A percentile compares a stretch with the other conserved stretches of the same genome.
Evolutionary conservation across 2,329 filamentous ascomycete genomes (phyloP).

Genomic region (Arthrobotrys entomopaga): DNA sequence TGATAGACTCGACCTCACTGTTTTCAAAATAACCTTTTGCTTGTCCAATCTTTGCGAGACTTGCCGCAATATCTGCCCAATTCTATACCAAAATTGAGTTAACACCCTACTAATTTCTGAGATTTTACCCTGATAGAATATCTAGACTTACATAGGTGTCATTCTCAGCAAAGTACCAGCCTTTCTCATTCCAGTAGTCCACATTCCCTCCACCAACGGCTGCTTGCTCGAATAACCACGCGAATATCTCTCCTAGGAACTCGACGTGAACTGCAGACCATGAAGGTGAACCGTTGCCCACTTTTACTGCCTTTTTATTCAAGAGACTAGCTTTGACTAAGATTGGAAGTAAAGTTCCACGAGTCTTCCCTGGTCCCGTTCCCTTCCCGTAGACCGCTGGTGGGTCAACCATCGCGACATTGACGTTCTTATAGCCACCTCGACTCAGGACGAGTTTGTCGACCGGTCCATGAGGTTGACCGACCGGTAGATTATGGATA

Average conservation of each 20-base stretch:
- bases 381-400: slow-evolving; percentile 73
- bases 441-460: slow-evolving; percentile 71
- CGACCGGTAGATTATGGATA: slow-evolving; percentile 69
- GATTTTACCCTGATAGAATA: neutral
- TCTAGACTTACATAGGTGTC: slow-evolving; percentile 58
- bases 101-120: neutral
- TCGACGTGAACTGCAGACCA: slow-evolving; percentile 68
- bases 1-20: slow-evolving; percentile 13
- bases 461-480: slow-evolving; percentile 72
- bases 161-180: slow-evolving; percentile 61
- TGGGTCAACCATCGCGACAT: slow-evolving; percentile 73
- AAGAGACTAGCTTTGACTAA: slow-evolving; percentile 64
- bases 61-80: slow-evolving; percentile 19
- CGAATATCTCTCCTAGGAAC: slow-evolving; percentile 65
- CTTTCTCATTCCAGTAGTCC: slow-evolving; percentile 62
- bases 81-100: slow-evolving; percentile 5
- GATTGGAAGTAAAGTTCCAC: slow-evolving; percentile 66
- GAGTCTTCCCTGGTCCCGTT: slow-evolving; percentile 68
- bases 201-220: slow-evolving; percentile 52
- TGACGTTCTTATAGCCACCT: slow-evolving; percentile 63
- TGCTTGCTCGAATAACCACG: slow-evolving; percentile 65
- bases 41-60: slow-evolving; percentile 20
- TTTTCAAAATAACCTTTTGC: slow-evolving; percentile 26
- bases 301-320: slow-evolving; percentile 64
- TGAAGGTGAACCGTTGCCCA: slow-evolving; percentile 64